Base-by-base conservation (phyloP, 208 protist genomes). In the Acanthamoeba triangularis region DNA sequence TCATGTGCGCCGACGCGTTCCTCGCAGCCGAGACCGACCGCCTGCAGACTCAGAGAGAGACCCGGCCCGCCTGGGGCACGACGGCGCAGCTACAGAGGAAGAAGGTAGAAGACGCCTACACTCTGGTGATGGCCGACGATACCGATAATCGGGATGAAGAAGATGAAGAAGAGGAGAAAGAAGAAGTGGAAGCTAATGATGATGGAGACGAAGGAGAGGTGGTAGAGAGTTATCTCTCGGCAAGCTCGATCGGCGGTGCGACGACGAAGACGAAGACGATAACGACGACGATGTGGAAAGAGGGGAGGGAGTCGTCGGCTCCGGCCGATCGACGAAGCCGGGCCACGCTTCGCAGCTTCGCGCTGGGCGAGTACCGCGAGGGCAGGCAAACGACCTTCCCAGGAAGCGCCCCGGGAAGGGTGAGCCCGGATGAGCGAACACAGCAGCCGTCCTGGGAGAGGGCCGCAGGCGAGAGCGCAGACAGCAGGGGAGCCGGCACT, bases 1-100 rank as follows among this genome's bases (percentile, higher is more conserved):
- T 54, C 41, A n/a, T 84, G 37, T 84, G 74, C 74, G 41, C 35
- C 44, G 74, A 84, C 74, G 41, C 33, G 30, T 74, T 84, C 6
- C 7, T 84, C 74, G 41, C 54, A 25, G n/a, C 74, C 23, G 44
- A 44, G 28, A 84, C 44, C 74, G 74, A 84, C 25, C 35, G 35
- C n/a, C 25, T 33, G 74, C 72, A 61, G 23, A 25, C 59, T 23
- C 59, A 23, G 25, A 65, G 25, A 6, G 44, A 49, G 44, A 7
- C 44, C 8, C 44, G 14, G 44, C 44, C 13, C 44, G 13, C 44
- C 44, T 49, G 44, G 44, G 44, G 44, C 44, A 14, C 44, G 0
- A 49, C 44, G 44, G 44, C 44, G 11, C 44, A 49, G 10, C 44
- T 16, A 14, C 44, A 49, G 44, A 49, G 7, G 13, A 49, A 49